Conservation (phyloP, 306 rosid genomes). For the Gastrolobium bilobum region DNA sequence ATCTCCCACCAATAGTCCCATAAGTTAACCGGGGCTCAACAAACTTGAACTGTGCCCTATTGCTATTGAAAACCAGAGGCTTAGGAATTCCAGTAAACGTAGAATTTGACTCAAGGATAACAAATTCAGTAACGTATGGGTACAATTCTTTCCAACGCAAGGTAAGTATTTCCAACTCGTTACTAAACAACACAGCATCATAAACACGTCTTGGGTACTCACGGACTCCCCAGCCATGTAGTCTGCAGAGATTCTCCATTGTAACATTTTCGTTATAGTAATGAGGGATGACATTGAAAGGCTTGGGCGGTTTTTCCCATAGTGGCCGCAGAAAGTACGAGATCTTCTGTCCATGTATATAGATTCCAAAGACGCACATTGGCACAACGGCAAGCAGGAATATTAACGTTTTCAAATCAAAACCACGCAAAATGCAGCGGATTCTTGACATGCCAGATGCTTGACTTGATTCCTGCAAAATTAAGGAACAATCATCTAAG, state of each 20-base stretch:
- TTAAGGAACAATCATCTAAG: conserved; percentile 41
- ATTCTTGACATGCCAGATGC: conserved; percentile 81
- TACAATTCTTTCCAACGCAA: conserved; percentile 93
- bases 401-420: conserved; percentile 82
- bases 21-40: conserved; percentile 84
- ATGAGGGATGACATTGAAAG: conserved; percentile 86
- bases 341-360: conserved; percentile 94
- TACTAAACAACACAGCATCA: conserved; percentile 96
- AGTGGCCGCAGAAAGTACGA: conserved; percentile 96
- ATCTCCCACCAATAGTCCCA: conserved; percentile 85
- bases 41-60: conserved; percentile 75
- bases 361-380: conserved; percentile 72
- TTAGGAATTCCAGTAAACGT: conserved; percentile 88
- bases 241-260: conserved; percentile 89
- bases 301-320: conserved; percentile 95
- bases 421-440: conserved; percentile 91
- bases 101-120: conserved; percentile 93
- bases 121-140: conserved; percentile 88
- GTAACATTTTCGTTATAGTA: conserved; percentile 89
- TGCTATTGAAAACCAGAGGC: conserved; percentile 71
- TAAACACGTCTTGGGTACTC: conserved; percentile 95
- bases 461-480: conserved; percentile 83
- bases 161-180: conserved; percentile 89
- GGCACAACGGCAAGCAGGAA: conserved; percentile 81
- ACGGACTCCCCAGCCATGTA: conserved; percentile 96